Percentiles rank a stretch among this genome's conserved stretches.
Evolutionary conservation across 306 rosid genomes (phyloP).

Genomic region (Lagenaria siceraria): DNA sequence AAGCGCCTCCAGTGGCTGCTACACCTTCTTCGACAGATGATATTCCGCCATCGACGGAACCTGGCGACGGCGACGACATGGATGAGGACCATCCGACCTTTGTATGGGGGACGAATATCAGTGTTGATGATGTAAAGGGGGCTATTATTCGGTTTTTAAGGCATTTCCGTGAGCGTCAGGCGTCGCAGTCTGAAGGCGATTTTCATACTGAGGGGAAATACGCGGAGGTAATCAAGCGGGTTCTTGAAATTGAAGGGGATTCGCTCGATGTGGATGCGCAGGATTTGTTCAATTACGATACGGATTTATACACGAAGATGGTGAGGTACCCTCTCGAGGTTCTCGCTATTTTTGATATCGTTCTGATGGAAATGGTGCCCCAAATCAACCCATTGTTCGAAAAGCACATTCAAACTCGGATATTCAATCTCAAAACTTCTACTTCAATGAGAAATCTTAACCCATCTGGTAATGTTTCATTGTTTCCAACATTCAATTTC

Average conservation of each 20-base stretch:
- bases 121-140: slow-evolving; percentile 81
- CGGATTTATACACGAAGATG: slow-evolving; percentile 85
- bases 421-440: slow-evolving; percentile 62
- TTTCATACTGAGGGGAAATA: slow-evolving; percentile 68
- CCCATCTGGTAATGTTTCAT: slow-evolving; percentile 69
- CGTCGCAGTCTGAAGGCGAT: slow-evolving; percentile 41
- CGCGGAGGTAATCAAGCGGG: slow-evolving; percentile 45
- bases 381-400: slow-evolving; percentile 64
- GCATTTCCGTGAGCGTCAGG: slow-evolving; percentile 40
- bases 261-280: slow-evolving; percentile 70
- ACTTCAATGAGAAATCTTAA: slow-evolving; percentile 86
- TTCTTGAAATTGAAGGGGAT: slow-evolving; percentile 69
- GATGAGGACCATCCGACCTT: slow-evolving; percentile 74
- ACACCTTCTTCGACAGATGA: slow-evolving; percentile 79
- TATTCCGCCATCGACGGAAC: slow-evolving; percentile 54
- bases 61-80: slow-evolving; percentile 61
- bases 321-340: slow-evolving; percentile 93
- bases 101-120: slow-evolving; percentile 94
- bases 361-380: slow-evolving; percentile 86
- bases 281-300: slow-evolving; percentile 76
- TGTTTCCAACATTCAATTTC: slow-evolving; percentile 4
- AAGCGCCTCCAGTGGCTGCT: slow-evolving; percentile 22
- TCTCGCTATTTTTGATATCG: slow-evolving; percentile 86
- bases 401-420: slow-evolving; percentile 87
- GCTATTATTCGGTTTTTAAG: slow-evolving; percentile 70